phyloP scores from a whole-genome alignment of 352 stramenopile species.

The Phytophthora pisi region DNA sequence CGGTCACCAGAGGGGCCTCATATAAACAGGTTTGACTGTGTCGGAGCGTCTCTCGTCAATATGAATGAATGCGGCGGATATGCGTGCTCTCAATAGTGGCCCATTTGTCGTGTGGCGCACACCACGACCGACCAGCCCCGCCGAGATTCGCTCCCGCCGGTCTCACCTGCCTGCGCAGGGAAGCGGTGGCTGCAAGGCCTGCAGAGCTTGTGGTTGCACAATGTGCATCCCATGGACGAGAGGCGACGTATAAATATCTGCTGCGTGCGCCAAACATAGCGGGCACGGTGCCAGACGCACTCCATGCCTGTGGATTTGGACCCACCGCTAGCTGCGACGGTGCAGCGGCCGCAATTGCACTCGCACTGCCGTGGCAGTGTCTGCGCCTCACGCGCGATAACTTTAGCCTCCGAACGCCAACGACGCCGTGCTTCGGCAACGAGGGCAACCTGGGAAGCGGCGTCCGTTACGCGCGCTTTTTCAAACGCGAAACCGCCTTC shows the following conservation, averaged over 20 bases:
- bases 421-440: background rate
- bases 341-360: conserved; percentile 3
- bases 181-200: background rate
- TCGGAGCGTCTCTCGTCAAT: conserved; percentile 22
- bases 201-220: background rate
- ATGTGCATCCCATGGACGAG: background rate
- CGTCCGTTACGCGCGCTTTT: conserved; percentile 43
- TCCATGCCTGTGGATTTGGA: background rate
- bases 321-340: conserved; percentile 4
- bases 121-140: background rate
- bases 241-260: conserved; percentile 13
- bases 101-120: conserved; percentile 12
- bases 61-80: conserved; percentile 29
- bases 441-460: conserved; percentile 26
- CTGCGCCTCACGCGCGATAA: conserved; percentile 6
- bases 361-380: conserved; percentile 1
- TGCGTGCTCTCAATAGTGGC: conserved; percentile 19
- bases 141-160: conserved; percentile 1
- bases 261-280: conserved; percentile 3
- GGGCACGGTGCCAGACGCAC: background rate
- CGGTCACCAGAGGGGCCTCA: too few relatives aligned
- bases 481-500: conserved; percentile 36
- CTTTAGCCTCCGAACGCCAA: conserved; percentile 3
- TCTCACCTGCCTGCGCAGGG: background rate
- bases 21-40: too few relatives aligned